phyloP scores from a whole-genome alignment of 1,139 yeast species.

The Yamadazyma diospyri region DNA sequence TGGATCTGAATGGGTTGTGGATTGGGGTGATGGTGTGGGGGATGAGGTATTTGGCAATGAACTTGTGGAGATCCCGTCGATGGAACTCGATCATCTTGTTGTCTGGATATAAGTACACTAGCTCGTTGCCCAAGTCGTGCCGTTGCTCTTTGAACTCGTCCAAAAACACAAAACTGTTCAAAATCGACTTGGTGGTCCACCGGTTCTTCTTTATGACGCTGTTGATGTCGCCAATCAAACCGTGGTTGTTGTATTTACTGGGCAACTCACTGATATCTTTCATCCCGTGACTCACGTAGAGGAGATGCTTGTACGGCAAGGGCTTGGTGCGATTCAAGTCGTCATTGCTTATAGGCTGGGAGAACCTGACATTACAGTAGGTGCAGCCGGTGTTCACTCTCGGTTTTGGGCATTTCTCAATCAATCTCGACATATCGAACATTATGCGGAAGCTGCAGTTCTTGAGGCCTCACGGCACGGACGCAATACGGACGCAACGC shows the following conservation, averaged over 20 bases:
- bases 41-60: conserved; percentile 40
- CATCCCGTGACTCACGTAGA: conserved; percentile 44
- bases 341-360: conserved; percentile 42
- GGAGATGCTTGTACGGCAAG: conserved; percentile 51
- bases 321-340: conserved; percentile 48
- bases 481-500: too few species aligned
- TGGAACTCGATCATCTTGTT: conserved; percentile 36
- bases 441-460: too few species aligned
- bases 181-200: conserved; percentile 45
- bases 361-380: conserved; percentile 47
- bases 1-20: conserved; percentile 31
- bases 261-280: conserved; percentile 46
- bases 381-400: conserved; percentile 60
- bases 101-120: conserved; percentile 56
- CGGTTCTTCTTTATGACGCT: background rate
- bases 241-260: conserved; percentile 24
- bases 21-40: conserved; percentile 23
- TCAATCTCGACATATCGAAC: conserved; percentile 9
- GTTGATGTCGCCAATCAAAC: conserved; percentile 2
- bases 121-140: conserved; percentile 15
- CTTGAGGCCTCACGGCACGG: too few species aligned
- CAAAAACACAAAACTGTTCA: conserved; percentile 43
- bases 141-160: conserved; percentile 13
- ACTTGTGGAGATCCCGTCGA: conserved; percentile 28
- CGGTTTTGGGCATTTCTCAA: conserved; percentile 48